These are phyloP conservation scores for Fusarium musae DNA, from an alignment of 2,329 filamentous ascomycete species.

Conservation along the genomic window DNA sequence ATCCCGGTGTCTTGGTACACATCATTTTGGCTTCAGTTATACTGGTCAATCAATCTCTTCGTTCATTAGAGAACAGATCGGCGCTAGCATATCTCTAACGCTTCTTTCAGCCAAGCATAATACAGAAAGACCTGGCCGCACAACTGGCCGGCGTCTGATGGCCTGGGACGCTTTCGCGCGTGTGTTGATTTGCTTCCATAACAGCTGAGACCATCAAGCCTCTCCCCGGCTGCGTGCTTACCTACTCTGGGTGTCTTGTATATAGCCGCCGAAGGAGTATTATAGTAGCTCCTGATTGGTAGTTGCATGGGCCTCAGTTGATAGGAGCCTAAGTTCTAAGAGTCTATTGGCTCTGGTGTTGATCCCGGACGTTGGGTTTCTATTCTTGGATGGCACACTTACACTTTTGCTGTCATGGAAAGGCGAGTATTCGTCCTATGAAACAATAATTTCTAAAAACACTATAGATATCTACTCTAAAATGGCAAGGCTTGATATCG, in stretches of 20 bases:
- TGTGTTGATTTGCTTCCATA: slow-evolving; percentile 12
- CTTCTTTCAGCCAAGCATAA: background rate
- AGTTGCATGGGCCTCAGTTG: background rate
- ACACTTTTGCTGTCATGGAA: background rate
- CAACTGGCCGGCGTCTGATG: slow-evolving; percentile 32
- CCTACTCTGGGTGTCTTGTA: background rate
- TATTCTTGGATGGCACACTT: slow-evolving; percentile 9
- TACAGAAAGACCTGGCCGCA: slow-evolving; percentile 17
- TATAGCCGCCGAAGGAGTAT: slow-evolving; percentile 7
- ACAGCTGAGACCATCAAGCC: background rate
- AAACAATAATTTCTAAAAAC: slow-evolving; percentile 1
- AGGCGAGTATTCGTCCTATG: slow-evolving; percentile 25
- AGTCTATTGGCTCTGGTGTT: background rate
- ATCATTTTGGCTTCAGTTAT: background rate
- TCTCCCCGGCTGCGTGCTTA: background rate
- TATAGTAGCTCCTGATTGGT: slow-evolving; percentile 3
- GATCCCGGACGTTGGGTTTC: background rate
- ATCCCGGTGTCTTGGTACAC: background rate
- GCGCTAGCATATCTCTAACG: background rate
- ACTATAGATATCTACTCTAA: slow-evolving; percentile 2
- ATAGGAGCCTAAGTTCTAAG: background rate
- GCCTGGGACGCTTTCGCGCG: background rate
- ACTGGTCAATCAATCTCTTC: background rate
- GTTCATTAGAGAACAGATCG: background rate
- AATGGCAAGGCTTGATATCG: background rate